Evolutionary conservation across 139 green algal species (phyloP), one percentile per base, ranked within the genome.

Genomic region (Tetradesmus lagerheimii): DNA sequence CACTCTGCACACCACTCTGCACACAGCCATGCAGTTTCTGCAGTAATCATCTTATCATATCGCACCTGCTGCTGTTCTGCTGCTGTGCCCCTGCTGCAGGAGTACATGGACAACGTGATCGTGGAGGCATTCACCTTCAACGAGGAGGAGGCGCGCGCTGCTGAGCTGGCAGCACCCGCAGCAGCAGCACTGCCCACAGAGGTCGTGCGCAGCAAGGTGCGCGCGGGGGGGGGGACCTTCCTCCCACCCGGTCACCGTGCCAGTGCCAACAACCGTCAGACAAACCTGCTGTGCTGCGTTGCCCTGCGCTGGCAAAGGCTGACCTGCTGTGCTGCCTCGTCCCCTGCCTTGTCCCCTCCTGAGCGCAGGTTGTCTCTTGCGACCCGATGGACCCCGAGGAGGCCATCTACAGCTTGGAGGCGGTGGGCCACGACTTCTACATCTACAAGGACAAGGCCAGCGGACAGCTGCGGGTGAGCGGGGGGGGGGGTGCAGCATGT

Each of bases 361-460:
- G 6, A n/a, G n/a, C n/a, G n/a, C 85, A 93, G 91, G 89, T 92
- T 8, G 43, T 94, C 35, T 74, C 87, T 50, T 80, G 94, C 79
- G 91, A 94, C 57, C 93, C 92, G 41, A 95, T 96, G 84, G 91
- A 83, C 2, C 80, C 94, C 29, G 93, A 95, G 41, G 93, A 95
- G 38, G 95, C 95, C 38, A 94, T 95, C 76, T 94, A 96, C 15
- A 90, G 90, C 43, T 83, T 95, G 66, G 92, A 95, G 89, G 90
- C 89, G 1, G 89, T 97, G 37, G 94, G 94, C 38, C 94, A 96
- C 83, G 93, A 93, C 80, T 95, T 96, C 90, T 96, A 91, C 85
- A 80, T 96, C 2, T 95, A 93, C 93, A 90, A 81, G 16, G 94
- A 96, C 64, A 89, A 88, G 79, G 79, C 85, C 34, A 92, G 47